These are phyloP conservation scores for Monilinia laxa DNA, from an alignment of 2,329 filamentous ascomycete genomes.

Conservation along the genomic window DNA sequence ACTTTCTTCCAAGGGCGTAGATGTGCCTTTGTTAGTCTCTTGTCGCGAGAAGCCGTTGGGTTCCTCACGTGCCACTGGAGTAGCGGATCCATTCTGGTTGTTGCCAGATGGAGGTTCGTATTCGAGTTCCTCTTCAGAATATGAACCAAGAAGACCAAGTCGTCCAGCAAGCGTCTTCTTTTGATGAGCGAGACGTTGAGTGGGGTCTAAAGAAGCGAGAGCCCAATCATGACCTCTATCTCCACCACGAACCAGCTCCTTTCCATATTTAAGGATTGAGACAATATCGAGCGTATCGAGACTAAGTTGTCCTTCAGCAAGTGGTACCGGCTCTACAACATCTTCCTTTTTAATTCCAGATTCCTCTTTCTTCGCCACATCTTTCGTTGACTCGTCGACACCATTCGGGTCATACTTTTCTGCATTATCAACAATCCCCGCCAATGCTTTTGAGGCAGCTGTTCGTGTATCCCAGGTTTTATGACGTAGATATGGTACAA, in stretches of 20 bases:
- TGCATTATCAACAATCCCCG: conserved; percentile 89
- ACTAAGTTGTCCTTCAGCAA: conserved; percentile 59
- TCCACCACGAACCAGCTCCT: conserved; percentile 77
- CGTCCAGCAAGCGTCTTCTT: conserved; percentile 84
- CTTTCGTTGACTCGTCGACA: conserved; percentile 57
- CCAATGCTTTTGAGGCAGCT: conserved; percentile 89
- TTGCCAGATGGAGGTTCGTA: conserved; percentile 52
- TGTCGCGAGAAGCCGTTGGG: conserved; percentile 43
- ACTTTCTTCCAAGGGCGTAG: conserved; percentile 56
- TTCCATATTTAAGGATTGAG: conserved; percentile 78
- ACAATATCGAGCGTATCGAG: conserved; percentile 75
- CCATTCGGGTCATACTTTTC: conserved; percentile 84
- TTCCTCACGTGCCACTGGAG: conserved; percentile 26
- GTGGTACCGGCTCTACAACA: conserved; percentile 48
- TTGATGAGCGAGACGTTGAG: conserved; percentile 77
- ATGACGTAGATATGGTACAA: conserved; percentile 92
- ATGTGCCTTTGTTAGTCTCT: conserved; percentile 38
- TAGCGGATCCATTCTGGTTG: conserved; percentile 33
- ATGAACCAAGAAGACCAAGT: conserved; percentile 80
- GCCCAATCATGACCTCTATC: conserved; percentile 82
- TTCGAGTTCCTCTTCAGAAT: conserved; percentile 78
- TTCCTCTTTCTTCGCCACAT: conserved; percentile 47
- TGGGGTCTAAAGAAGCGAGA: conserved; percentile 77
- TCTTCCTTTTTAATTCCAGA: conserved; percentile 60
- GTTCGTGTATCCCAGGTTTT: conserved; percentile 97